Percentiles rank a stretch among this genome's conserved stretches.
Evolutionary conservation across 1,139 yeast species (phyloP).

Genomic region (Yamadazyma atmosphaerica): DNA sequence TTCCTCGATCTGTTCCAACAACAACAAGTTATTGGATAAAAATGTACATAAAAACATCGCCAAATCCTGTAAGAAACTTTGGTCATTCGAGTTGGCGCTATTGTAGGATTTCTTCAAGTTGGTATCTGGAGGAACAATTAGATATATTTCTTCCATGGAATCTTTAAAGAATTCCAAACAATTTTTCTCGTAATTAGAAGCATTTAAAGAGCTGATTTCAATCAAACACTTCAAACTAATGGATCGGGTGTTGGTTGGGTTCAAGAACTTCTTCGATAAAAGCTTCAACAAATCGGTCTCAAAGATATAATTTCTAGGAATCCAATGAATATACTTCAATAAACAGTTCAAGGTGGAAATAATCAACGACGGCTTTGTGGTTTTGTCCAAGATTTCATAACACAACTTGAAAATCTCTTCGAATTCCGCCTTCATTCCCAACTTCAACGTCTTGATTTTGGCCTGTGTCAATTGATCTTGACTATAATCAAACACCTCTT

Average conservation of each 20-base stretch:
- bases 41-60: conserved; percentile 92
- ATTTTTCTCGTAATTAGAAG: conserved; percentile 64
- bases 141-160: conserved; percentile 69
- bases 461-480: conserved; percentile 97
- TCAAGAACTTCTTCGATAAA: conserved; percentile 72
- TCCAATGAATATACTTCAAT: conserved; percentile 89
- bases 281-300: conserved; percentile 78
- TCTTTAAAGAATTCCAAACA: conserved; percentile 71
- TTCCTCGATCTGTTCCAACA: conserved; percentile 67
- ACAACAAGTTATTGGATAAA: conserved; percentile 69
- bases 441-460: conserved; percentile 78
- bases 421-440: conserved; percentile 85
- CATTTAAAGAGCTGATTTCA: conserved; percentile 73
- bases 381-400: conserved; percentile 88
- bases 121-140: conserved; percentile 72
- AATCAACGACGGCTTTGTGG: conserved; percentile 77
- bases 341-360: conserved; percentile 83
- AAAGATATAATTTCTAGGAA: conserved; percentile 85
- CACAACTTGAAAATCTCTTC: conserved; percentile 92
- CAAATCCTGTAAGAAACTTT: conserved; percentile 91
- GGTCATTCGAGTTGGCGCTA: conserved; percentile 78
- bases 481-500: conserved; percentile 93
- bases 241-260: conserved; percentile 79
- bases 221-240: conserved; percentile 88
- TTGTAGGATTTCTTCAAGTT: conserved; percentile 75